Base-by-base conservation (phyloP, 1,284 basidiomycete species). In the Mycosarcoma mackinlayi region DNA sequence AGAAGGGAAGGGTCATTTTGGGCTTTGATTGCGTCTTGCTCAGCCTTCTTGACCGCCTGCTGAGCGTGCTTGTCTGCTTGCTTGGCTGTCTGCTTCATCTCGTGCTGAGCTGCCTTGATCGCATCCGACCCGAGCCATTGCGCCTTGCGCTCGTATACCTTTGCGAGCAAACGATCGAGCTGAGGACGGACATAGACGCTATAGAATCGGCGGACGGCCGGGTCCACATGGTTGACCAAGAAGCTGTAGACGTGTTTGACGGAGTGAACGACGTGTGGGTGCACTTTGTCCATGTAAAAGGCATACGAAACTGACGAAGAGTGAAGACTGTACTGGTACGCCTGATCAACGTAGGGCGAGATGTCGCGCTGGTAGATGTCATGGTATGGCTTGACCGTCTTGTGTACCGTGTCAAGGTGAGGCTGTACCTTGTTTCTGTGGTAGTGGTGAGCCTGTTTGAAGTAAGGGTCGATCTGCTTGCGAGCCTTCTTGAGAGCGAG, bases 291-390 rank as follows among this genome's bases (percentile, higher is more conserved):
- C 49, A 71, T 67, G 57, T 80, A 81, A 39, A 70, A 70, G 11
- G 61, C 34, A n/a, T 73, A 73, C 35, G 75, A 61, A 30, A 57
- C 50, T 10, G 68, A 55, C 24, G 58, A 60, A 9, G 69, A 65
- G 9, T 66, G 60, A 9, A 71, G 33, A 51, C 73, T 63, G 51
- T 74, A 66, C 30, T 51, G 56, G 30, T 69, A 68, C 4, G 72
- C 78, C 37, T 60, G 50, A 25, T 65, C 42, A 13, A 81, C 58
- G 40, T 81, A 73, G n/a, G 80, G 79, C 33, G 71, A 68, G n/a
- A 82, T 66, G 33, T 82, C 80, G 44, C 78, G 73, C n/a, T 65
- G 41, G 58, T 80, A 80, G 37, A 79, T 73, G 54, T 76, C 71
- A 27, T 69, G 69, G 60, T 81, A 81, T 0, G 79, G 79, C 63